Evolutionary conservation across 371 early-diverging fungal species (phyloP).

Genomic region (Zychaea mexicana): DNA sequence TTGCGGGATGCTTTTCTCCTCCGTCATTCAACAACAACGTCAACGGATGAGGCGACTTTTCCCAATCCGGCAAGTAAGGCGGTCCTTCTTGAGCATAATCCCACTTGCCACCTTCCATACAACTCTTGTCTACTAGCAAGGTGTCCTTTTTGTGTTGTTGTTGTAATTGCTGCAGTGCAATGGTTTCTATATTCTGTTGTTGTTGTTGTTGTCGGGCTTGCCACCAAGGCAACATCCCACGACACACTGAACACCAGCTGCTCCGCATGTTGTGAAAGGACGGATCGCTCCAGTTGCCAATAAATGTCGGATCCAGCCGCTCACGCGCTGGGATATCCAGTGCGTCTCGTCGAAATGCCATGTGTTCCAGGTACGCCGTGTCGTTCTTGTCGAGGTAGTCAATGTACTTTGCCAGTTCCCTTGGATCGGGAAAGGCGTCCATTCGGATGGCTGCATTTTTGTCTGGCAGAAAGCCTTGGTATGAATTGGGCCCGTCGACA

Average conservation of each 20-base stretch:
- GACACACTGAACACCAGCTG: slow-evolving; percentile 42
- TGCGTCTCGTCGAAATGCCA: slow-evolving; percentile 32
- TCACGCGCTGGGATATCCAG: slow-evolving; percentile 22
- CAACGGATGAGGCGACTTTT: background rate
- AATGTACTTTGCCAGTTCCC: slow-evolving; percentile 40
- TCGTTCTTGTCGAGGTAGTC: slow-evolving; percentile 34
- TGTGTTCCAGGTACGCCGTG: slow-evolving; percentile 37
- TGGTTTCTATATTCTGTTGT: background rate
- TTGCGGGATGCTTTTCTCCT: too few relatives aligned
- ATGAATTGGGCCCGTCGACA: slow-evolving; percentile 34
- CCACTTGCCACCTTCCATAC: slow-evolving; percentile 34
- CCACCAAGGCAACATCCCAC: slow-evolving; percentile 39
- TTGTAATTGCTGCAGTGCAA: background rate
- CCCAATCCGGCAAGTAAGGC: slow-evolving; percentile 24
- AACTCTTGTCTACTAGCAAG: slow-evolving; percentile 28
- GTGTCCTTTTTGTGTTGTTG: slow-evolving; percentile 5
- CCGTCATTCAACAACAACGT: too few relatives aligned
- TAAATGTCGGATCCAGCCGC: slow-evolving; percentile 31
- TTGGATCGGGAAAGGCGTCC: slow-evolving; percentile 45
- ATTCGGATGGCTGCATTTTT: slow-evolving; percentile 33
- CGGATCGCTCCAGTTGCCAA: slow-evolving; percentile 33
- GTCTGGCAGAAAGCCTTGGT: slow-evolving; percentile 36
- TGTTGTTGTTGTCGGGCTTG: slow-evolving; percentile 1
- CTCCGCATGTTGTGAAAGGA: slow-evolving; percentile 17
- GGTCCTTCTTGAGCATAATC: slow-evolving; percentile 28